These are phyloP conservation scores for Gilbertella persicaria DNA, from an alignment of 371 early-diverging fungal genomes.

Conservation along the genomic window DNA sequence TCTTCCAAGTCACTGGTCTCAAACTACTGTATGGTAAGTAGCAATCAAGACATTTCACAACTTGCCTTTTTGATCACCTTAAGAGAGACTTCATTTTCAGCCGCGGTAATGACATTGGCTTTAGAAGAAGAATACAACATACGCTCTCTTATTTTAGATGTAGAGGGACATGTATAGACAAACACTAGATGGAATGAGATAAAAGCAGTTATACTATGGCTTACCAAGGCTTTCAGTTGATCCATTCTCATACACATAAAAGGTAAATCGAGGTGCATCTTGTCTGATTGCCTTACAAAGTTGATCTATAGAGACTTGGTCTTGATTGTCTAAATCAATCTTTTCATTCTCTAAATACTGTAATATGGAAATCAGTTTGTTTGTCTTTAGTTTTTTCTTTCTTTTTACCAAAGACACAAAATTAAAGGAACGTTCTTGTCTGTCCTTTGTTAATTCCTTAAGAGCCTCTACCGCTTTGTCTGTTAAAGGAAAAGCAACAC, in stretches of 20 bases:
- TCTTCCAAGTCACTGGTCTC: slow-evolving; percentile 76
- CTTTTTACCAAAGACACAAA: slow-evolving; percentile 65
- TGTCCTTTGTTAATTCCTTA: slow-evolving; percentile 36
- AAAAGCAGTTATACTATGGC: not conserved
- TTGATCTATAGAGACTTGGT: slow-evolving; percentile 42
- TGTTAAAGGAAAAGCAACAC: slow-evolving; percentile 61
- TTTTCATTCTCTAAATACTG: slow-evolving; percentile 55
- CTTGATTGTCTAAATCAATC: slow-evolving; percentile 53
- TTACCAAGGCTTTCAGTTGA: slow-evolving; percentile 52
- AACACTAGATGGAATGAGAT: slow-evolving; percentile 51
- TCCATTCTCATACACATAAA: slow-evolving; percentile 57
- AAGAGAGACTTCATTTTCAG: slow-evolving; percentile 54
- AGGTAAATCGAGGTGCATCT: slow-evolving; percentile 69
- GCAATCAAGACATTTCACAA: not conserved
- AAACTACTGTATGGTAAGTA: slow-evolving; percentile 32
- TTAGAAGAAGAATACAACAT: slow-evolving; percentile 86
- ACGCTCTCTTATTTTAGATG: slow-evolving; percentile 80
- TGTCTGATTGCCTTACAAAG: slow-evolving; percentile 48
- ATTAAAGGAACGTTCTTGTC: slow-evolving; percentile 45
- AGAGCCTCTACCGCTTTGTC: slow-evolving; percentile 62
- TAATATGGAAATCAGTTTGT: not conserved
- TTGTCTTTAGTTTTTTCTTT: not conserved
- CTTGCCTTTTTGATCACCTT: slow-evolving; percentile 66
- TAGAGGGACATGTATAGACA: slow-evolving; percentile 79
- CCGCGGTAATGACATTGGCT: slow-evolving; percentile 56